Conservation (phyloP, 2,329 filamentous ascomycete genomes). For the Pseudogymnoascus destructans region DNA sequence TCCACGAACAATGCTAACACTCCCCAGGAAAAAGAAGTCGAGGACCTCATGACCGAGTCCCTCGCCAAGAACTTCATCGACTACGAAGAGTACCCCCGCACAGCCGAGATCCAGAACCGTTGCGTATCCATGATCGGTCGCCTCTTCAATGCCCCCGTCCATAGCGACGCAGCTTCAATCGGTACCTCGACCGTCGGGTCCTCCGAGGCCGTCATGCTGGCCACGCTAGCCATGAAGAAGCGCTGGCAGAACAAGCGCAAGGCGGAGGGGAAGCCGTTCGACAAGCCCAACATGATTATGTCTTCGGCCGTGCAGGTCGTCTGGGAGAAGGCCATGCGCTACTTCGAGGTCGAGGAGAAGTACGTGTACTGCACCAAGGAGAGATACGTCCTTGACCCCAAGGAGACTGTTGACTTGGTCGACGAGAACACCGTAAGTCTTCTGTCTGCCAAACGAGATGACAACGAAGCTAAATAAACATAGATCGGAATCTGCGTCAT, state of each 20-base stretch:
- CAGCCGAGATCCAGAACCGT: constrained; percentile 78
- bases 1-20: constrained; percentile 1
- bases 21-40: constrained; percentile 72
- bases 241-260: constrained; percentile 80
- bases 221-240: constrained; percentile 84
- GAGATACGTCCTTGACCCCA: constrained; percentile 50
- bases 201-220: constrained; percentile 79
- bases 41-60: constrained; percentile 87
- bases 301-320: constrained; percentile 91
- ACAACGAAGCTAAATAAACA: background rate
- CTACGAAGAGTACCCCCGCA: constrained; percentile 73
- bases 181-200: constrained; percentile 83
- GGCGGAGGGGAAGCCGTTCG: constrained; percentile 67
- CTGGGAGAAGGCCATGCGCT: constrained; percentile 85
- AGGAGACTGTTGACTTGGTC: constrained; percentile 44
- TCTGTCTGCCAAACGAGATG: constrained; percentile 28
- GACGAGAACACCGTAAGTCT: constrained; percentile 53
- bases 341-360: constrained; percentile 89
- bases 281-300: constrained; percentile 88
- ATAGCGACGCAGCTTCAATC: constrained; percentile 49
- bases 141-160: constrained; percentile 66
- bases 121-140: constrained; percentile 84
- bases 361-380: constrained; percentile 52
- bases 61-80: constrained; percentile 95
- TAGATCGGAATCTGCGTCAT: constrained; percentile 82